phyloP scores from a whole-genome alignment of 805 yeast genomes.

The Candida endomychidarum region DNA sequence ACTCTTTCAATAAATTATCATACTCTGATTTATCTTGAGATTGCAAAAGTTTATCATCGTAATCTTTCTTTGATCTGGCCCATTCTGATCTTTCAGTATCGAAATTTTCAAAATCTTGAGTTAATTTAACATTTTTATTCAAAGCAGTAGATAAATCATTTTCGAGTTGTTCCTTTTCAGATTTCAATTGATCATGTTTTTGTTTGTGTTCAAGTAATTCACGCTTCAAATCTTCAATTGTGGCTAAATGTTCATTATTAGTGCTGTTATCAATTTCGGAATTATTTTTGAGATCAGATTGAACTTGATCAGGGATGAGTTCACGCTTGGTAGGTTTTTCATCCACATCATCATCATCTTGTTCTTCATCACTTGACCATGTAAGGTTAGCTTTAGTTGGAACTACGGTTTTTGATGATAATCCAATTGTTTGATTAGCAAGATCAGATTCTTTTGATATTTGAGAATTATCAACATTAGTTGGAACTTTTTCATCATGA shows the following conservation, averaged over 20 bases:
- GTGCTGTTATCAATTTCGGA: no score
- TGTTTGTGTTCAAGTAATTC: neutral
- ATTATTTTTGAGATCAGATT: no score
- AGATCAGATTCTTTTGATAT: slow-evolving; percentile 9
- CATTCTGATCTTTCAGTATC: slow-evolving; percentile 10
- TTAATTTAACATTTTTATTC: slow-evolving; percentile 10
- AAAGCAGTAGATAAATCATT: slow-evolving; percentile 8
- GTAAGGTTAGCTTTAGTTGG: slow-evolving; percentile 83
- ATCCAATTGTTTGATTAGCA: slow-evolving; percentile 33
- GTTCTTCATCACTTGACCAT: slow-evolving; percentile 86
- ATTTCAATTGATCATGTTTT: slow-evolving; percentile 9
- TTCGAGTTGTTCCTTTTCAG: slow-evolving; percentile 9
- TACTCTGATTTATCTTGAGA: slow-evolving; percentile 10
- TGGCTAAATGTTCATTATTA: neutral
- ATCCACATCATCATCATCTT: slow-evolving; percentile 14
- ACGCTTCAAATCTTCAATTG: slow-evolving; percentile 3
- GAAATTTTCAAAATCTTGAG: slow-evolving; percentile 5
- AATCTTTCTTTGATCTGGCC: slow-evolving; percentile 7
- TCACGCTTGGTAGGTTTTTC: neutral
- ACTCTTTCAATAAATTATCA: slow-evolving; percentile 20
- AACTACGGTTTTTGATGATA: slow-evolving; percentile 68
- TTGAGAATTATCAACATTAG: slow-evolving; percentile 1
- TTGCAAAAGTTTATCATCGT: slow-evolving; percentile 7
- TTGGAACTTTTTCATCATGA: neutral
- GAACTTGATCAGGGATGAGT: neutral